Evolutionary conservation across 768 basidiomycete species (phyloP).

Genomic region (Termitomyces eurrhizus): DNA sequence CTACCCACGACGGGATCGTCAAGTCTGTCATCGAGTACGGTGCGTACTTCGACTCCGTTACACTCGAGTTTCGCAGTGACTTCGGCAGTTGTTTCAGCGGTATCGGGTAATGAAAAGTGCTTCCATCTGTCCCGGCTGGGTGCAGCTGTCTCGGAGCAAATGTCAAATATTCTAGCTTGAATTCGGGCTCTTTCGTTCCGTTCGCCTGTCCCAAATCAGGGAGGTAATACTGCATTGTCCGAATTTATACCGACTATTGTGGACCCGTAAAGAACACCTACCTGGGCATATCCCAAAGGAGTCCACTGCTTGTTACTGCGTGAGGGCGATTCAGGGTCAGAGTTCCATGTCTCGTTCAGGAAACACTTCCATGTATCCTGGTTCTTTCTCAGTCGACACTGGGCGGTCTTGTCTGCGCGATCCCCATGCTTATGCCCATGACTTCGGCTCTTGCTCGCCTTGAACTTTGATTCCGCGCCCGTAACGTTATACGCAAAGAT

Average conservation of each 20-base stretch:
- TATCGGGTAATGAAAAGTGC: slow-evolving; percentile 43
- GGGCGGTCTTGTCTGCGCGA: slow-evolving; percentile 37
- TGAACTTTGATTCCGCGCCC: slow-evolving; percentile 24
- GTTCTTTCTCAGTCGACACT: slow-evolving; percentile 49
- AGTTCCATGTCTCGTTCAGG: slow-evolving; percentile 55
- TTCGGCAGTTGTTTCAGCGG: slow-evolving; percentile 54
- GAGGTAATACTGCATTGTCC: slow-evolving; percentile 54
- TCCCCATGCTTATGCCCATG: slow-evolving; percentile 48
- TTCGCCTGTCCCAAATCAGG: slow-evolving; percentile 49
- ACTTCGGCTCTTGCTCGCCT: slow-evolving; percentile 31
- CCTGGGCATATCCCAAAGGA: slow-evolving; percentile 85
- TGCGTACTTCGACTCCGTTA: slow-evolving; percentile 46
- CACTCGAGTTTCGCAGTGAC: slow-evolving; percentile 37
- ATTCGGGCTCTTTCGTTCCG: slow-evolving; percentile 50
- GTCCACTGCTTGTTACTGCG: slow-evolving; percentile 65
- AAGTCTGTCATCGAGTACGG: slow-evolving; percentile 76
- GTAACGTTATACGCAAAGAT: slow-evolving; percentile 81
- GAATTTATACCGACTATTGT: slow-evolving; percentile 6
- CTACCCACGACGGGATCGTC: slow-evolving; percentile 73
- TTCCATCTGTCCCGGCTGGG: slow-evolving; percentile 21
- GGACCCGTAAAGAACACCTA: slow-evolving; percentile 27
- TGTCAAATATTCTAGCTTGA: slow-evolving; percentile 79
- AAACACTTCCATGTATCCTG: slow-evolving; percentile 63
- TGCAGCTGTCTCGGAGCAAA: slow-evolving; percentile 43
- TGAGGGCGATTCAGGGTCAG: slow-evolving; percentile 64